Evolutionary conservation across 495 filamentous ascomycete species (phyloP).

Genomic region (Usnea hakonensis): DNA sequence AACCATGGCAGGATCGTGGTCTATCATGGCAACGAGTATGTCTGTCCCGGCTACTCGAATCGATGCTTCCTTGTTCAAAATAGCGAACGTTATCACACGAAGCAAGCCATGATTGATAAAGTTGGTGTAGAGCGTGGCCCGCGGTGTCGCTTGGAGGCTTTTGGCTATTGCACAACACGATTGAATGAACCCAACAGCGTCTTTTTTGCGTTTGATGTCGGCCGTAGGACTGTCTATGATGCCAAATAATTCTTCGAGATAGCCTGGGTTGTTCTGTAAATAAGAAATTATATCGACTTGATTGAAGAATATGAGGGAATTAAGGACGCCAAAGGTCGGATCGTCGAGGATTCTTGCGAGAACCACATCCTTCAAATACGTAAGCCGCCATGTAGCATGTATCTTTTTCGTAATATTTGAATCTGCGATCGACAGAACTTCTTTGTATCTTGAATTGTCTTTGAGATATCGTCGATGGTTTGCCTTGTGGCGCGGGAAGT

Average conservation of each 20-base stretch:
- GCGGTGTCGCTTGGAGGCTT: constrained; percentile 74
- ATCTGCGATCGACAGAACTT: constrained; percentile 89
- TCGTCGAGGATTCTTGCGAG: constrained; percentile 93
- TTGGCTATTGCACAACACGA: constrained; percentile 94
- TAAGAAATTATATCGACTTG: constrained; percentile 96
- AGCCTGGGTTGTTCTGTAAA: constrained; percentile 67
- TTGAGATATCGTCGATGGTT: constrained; percentile 92
- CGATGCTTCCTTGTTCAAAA: constrained; percentile 73
- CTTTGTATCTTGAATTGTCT: constrained; percentile 84
- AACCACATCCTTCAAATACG: constrained; percentile 98
- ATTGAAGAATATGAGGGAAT: constrained; percentile 97
- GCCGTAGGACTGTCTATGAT: constrained; percentile 66
- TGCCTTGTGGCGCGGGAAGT: constrained; percentile 97
- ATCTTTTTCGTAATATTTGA: constrained; percentile 78
- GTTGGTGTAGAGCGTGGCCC: constrained; percentile 75
- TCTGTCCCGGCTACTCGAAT: constrained; percentile 91
- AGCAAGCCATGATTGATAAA: constrained; percentile 86
- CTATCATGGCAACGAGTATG: constrained; percentile 86
- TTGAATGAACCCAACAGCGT: constrained; percentile 93
- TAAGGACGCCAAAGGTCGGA: constrained; percentile 94
- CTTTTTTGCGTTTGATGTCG: constrained; percentile 70
- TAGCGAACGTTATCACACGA: constrained; percentile 81
- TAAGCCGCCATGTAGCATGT: constrained; percentile 87
- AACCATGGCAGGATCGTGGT: constrained; percentile 92
- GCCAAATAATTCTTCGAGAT: constrained; percentile 81